A percentile compares a stretch with the other conserved stretches of the same genome.
phyloP scores from a whole-genome alignment of 148 eudicot genomes.

The Persicaria maculosa region DNA sequence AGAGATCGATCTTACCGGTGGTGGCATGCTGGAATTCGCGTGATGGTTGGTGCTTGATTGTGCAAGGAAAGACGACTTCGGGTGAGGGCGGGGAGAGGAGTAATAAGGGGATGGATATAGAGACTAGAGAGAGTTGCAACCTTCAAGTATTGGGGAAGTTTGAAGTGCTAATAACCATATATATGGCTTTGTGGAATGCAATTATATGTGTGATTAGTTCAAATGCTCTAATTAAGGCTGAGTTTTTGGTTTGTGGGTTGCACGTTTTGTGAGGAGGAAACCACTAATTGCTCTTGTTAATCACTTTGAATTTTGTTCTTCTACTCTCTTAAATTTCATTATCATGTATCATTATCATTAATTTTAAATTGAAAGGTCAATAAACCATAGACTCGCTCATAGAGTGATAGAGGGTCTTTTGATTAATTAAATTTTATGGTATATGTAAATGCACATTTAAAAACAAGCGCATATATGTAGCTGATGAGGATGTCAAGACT shows the following conservation, averaged over 20 bases:
- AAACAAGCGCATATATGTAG: too few species aligned
- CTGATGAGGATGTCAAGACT: too few species aligned
- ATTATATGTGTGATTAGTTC: not conserved
- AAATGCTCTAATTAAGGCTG: not conserved
- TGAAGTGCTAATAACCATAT: not conserved
- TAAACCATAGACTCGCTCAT: too few species aligned
- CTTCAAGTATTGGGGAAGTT: not conserved
- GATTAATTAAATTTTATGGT: too few species aligned
- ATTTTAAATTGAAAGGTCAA: not conserved
- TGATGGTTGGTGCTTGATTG: not conserved
- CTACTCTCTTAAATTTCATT: not conserved
- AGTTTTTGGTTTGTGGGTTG: not conserved
- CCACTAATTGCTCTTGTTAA: not conserved
- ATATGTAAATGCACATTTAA: too few species aligned
- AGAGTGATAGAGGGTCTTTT: too few species aligned
- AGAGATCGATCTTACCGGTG: not conserved
- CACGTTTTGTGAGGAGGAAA: conserved; percentile 6
- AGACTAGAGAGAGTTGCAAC: not conserved
- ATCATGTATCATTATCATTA: not conserved
- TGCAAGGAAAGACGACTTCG: not conserved
- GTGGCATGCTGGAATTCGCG: not conserved
- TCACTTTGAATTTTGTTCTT: not conserved
- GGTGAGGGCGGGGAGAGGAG: too few species aligned
- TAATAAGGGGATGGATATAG: not conserved
- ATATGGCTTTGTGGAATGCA: conserved; percentile 1